Percentiles rank a stretch among this genome's conserved stretches.
phyloP scores from a whole-genome alignment of 768 basidiomycete species.

The Mycena albidolilacea region DNA sequence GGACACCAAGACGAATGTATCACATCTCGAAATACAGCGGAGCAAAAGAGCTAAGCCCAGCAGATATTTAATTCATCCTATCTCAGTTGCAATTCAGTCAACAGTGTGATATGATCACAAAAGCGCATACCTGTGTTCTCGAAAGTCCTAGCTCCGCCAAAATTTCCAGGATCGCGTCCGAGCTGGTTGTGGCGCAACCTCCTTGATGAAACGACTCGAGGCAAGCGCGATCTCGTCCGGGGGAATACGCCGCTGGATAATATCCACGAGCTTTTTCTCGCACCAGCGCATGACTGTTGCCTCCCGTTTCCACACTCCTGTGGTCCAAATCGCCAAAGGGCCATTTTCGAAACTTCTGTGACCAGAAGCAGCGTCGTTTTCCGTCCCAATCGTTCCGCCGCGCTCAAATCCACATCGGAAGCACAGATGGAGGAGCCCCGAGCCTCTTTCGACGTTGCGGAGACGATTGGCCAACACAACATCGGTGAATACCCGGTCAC shows the following conservation, averaged over 20 bases:
- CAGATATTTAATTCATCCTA: constrained; percentile 13
- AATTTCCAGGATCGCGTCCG: constrained; percentile 33
- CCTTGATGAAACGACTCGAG: constrained; percentile 50
- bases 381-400: constrained; percentile 45
- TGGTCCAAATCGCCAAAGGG: constrained; percentile 80
- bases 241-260: constrained; percentile 60
- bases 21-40: constrained; percentile 3
- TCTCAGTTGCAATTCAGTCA: constrained; percentile 18
- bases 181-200: constrained; percentile 32
- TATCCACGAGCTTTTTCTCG: constrained; percentile 66
- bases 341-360: constrained; percentile 48
- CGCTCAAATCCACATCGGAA: constrained; percentile 46
- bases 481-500: constrained; percentile 95
- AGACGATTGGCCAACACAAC: constrained; percentile 89
- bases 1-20: background rate
- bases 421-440: constrained; percentile 40
- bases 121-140: background rate
- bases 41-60: background rate
- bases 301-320: constrained; percentile 78
- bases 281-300: constrained; percentile 72
- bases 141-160: constrained; percentile 30
- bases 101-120: background rate
- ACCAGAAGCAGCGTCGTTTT: constrained; percentile 40
- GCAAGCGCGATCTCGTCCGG: constrained; percentile 41
- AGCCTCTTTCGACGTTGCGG: constrained; percentile 44